Conservation (phyloP, 768 basidiomycete genomes). For the Tulasnella sp. region DNA sequence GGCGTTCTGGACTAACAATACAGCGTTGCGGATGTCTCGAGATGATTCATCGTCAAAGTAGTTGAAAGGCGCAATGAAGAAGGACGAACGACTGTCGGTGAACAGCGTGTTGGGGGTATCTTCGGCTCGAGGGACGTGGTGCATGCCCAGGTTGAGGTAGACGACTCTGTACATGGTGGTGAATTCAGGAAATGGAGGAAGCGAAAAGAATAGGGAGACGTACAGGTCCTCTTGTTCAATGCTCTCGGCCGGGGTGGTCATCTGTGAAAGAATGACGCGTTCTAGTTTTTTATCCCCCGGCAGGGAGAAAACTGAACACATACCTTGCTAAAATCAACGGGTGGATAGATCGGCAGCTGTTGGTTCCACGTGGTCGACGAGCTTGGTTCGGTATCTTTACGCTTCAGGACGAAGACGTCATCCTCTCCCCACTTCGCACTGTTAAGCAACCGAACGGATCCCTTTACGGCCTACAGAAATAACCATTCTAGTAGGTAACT, state of each 20-base stretch:
- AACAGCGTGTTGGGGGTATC: constrained; percentile 11
- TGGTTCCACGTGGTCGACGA: constrained; percentile 1
- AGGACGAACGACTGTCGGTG: background rate
- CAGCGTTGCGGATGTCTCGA: background rate
- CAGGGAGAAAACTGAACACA: too few relatives aligned
- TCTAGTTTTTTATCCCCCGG: background rate
- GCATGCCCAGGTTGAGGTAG: background rate
- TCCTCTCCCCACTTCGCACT: background rate
- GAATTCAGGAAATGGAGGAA: background rate
- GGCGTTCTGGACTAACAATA: background rate
- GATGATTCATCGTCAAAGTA: constrained; percentile 3
- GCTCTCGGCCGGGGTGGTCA: background rate
- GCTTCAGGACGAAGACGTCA: background rate
- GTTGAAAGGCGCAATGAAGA: background rate
- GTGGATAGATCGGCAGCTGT: background rate
- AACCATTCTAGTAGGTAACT: background rate
- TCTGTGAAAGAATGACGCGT: background rate
- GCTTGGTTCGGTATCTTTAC: background rate
- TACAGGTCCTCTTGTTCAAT: constrained; percentile 4
- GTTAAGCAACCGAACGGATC: background rate
- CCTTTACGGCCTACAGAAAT: background rate
- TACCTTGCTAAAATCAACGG: constrained; percentile 8
- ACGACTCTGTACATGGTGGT: background rate
- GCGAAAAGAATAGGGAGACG: background rate
- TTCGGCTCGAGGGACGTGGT: constrained; percentile 4